Base-by-base conservation (phyloP, 2,329 filamentous ascomycete genomes). In the Diaporthe batatas region DNA sequence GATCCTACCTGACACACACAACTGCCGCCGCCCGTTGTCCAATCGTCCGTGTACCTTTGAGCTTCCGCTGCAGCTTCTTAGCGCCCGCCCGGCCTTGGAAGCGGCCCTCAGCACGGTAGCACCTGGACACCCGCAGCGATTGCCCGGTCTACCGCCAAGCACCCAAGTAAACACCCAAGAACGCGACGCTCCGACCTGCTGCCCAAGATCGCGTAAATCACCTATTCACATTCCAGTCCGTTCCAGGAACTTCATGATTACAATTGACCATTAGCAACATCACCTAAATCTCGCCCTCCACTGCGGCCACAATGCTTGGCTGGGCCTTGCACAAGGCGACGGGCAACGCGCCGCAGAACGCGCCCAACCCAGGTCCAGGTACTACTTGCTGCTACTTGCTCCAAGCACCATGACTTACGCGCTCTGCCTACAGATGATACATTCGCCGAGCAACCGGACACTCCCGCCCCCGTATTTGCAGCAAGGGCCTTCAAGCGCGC, bases 391-490 rank as follows among this genome's bases (percentile, higher is more conserved):
- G 23, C 25, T 42, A 42, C 21, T n/a, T 32, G 54, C 47, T 34
- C 21, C 6, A n/a, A 5, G 11, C 51, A 36, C 53, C 16, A 64
- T 18, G 25, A 23, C 73, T 73, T 4, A 74, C 47, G 54, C 34
- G 14, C 39, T 23, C 8, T 18, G 23, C 12, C 36, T 25, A 5
- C 72, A 85, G 83, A 82, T 57, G 84, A 86, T 62, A 85, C 82
- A 0, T 86, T 87, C 74, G 76, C 88, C 53, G 90, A 92, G 21
- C 84, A 84, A 42, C 90, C 90, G 51, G 90, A 92, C 76, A 92
- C 91, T 21, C 91, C 91, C 8, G 91, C 89, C 0, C 90, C 91
- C 2, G 87, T 92, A 0, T 92, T 92, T 78, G 91, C 90, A 2
- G 90, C 90, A 49, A 87, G 91, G 73, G 91, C 91, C 7, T 84